Base-by-base conservation (phyloP, 805 yeast genomes). In the Scheffersomyces coipomensis region DNA sequence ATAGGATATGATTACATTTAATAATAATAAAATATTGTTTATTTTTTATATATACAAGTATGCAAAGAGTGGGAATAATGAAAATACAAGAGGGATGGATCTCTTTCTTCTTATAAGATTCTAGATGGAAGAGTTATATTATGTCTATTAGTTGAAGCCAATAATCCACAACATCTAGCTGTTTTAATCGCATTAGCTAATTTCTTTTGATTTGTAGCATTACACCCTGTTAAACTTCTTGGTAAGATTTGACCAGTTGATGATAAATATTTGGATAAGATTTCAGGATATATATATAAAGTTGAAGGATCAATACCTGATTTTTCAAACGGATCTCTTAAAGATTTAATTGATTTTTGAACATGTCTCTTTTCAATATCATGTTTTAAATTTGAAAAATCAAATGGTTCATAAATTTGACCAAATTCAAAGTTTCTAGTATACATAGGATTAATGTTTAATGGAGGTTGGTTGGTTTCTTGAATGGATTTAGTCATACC, bases 121-220 rank as follows among this genome's bases (percentile, higher is more conserved):
- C 73, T 59, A 38, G 48, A 38, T 18, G 78, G 76, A 50, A 73
- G 58, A 51, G 60, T 66, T 25, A 75, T 58, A 23, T 73, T 66
- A 54, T 81, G 83, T 55, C 70, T 79, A 53, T 86, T 89, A n/a
- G 83, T 83, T 44, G 81, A 70, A 31, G 93, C 81, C 58, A 89
- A 67, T 44, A 88, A 71, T 0, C 97, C 97, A 39, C 84, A 80
- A 3, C 85, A 81, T 56, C 91, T 79, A 12, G 90, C 82, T 50
- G 96, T 75, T 56, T 85, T 81, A 33, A 89, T 75, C 13, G 96
- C 95, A 51, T 79, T 84, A 1, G 89, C 72, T 50, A 89, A 63
- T 49, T 75, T 72, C 53, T 78, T 79, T 57, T 89, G 96, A 53
- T 84, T 85, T 47, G 68, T 72, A 9, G 75, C 74, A 29, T 68